Percentiles rank a stretch among this genome's conserved stretches.
These are phyloP conservation scores for Ostreobium quekettii DNA, from an alignment of 139 green algal genomes.

Conservation along the genomic window DNA sequence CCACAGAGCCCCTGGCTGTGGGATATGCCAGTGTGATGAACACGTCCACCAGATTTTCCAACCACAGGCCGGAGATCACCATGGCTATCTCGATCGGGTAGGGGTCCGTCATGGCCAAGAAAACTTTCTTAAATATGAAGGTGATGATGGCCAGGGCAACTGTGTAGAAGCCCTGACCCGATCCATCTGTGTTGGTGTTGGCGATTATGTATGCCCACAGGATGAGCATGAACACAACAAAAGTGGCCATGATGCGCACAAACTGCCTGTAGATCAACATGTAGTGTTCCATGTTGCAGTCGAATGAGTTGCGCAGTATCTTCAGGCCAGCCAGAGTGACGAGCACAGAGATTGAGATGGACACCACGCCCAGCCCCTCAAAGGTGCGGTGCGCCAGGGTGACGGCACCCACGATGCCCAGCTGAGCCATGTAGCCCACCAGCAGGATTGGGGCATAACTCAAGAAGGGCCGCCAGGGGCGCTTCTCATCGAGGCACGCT, in stretches of 20 bases:
- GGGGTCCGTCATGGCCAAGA: constrained; percentile 18
- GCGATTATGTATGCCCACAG: constrained; percentile 22
- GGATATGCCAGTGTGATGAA: constrained; percentile 27
- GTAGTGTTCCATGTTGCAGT: constrained; percentile 5
- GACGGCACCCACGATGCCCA: constrained; percentile 9
- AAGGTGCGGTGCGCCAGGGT: background rate
- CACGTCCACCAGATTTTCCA: constrained; percentile 24
- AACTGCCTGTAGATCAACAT: background rate
- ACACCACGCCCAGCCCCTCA: background rate
- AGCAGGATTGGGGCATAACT: constrained; percentile 15
- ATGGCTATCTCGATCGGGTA: constrained; percentile 24
- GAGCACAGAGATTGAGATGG: background rate
- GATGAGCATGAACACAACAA: constrained; percentile 6
- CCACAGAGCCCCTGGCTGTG: background rate
- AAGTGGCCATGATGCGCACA: constrained; percentile 4
- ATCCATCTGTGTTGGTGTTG: background rate
- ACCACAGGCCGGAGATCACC: constrained; percentile 24
- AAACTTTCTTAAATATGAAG: constrained; percentile 29
- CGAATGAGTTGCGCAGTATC: background rate
- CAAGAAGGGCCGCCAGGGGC: constrained; percentile 19
- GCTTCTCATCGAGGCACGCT: constrained; percentile 14
- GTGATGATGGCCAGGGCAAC: constrained; percentile 20
- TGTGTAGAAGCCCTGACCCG: constrained; percentile 19
- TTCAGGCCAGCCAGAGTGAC: background rate
- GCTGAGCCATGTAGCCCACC: constrained; percentile 16